These are phyloP conservation scores for Candida verbasci DNA, from an alignment of 805 yeast genomes.

Conservation along the genomic window DNA sequence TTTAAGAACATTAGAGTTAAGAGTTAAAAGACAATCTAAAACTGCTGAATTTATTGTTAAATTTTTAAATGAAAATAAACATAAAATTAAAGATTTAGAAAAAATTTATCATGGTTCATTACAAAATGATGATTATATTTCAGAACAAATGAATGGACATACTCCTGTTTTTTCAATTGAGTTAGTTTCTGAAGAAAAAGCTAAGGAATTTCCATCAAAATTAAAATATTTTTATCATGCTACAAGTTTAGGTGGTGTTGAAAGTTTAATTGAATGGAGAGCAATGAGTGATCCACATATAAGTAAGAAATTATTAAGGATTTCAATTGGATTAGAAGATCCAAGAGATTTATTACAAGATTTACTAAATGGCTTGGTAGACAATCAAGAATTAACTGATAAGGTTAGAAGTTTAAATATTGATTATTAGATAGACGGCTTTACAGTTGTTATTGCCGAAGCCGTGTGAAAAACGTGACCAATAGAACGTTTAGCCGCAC, in stretches of 20 bases:
- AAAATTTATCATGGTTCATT: slow-evolving; percentile 68
- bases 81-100: slow-evolving; percentile 43
- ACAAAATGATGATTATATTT: slow-evolving; percentile 66
- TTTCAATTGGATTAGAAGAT: slow-evolving; percentile 80
- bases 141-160: slow-evolving; percentile 57
- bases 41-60: slow-evolving; percentile 61
- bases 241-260: slow-evolving; percentile 90
- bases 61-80: slow-evolving; percentile 48
- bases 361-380: slow-evolving; percentile 40
- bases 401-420: background rate
- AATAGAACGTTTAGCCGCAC: too few species aligned
- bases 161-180: slow-evolving; percentile 74
- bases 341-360: slow-evolving; percentile 74
- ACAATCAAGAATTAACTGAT: slow-evolving; percentile 7
- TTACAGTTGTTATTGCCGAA: too few species aligned
- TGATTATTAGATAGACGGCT: too few species aligned
- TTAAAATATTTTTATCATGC: slow-evolving; percentile 81
- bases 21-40: slow-evolving; percentile 62
- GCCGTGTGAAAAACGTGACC: too few species aligned
- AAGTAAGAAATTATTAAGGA: slow-evolving; percentile 56
- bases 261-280: slow-evolving; percentile 89
- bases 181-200: slow-evolving; percentile 46
- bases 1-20: slow-evolving; percentile 71
- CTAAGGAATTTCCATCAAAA: slow-evolving; percentile 59
- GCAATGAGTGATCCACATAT: slow-evolving; percentile 56